Base-by-base conservation (phyloP, 495 filamentous ascomycete genomes). In the Podospora tetraspora region DNA sequence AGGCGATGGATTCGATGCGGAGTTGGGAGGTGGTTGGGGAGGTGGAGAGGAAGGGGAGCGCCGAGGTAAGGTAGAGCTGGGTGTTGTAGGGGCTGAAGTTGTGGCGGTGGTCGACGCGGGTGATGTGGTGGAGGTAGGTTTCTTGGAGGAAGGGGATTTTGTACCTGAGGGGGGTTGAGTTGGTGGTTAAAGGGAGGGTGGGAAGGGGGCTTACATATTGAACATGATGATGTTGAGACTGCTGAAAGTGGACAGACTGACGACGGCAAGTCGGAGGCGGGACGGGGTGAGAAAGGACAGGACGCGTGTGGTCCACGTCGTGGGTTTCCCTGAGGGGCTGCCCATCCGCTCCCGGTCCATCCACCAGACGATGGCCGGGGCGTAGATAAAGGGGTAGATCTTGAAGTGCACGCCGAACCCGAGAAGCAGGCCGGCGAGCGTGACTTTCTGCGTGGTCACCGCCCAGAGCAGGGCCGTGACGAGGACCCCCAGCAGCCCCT, bases 31-130 rank as follows among this genome's bases (percentile, higher is more conserved):
- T n/a, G 12, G 34, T 12, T 37, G 12, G 0, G 12, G 34, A 6
- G 19, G 66, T 29, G 12, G 79, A 71, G 12, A 72, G 52, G 3
- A 74, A 59, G 2, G 78, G 79, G 1, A 82, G 79, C 0, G 91
- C 85, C 0, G 94, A 92, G 59, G 89, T 86, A 37, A 97, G 86
- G 76, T 99, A 96, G 1, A 99, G 87, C 23, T 97, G 84, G 0
- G 87, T 93, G 79, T 96, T 97, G 81, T 98, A 99, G 1, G 93
- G 92, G 21, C 92, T 96, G 82, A 99, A 99, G 78, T 99, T 99
- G 79, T 99, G 95, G 4, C 95, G 90, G 79, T 99, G 95, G 79
- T 99, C 95, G 77, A 96, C 89, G 59, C 95, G 92, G 2, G 90
- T 93, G 56, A 98, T 80, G 74, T 99, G 95, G 81, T 99, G 92